These are phyloP conservation scores for Aspergillus affinis DNA, from an alignment of 495 filamentous ascomycete genomes.

Conservation along the genomic window DNA sequence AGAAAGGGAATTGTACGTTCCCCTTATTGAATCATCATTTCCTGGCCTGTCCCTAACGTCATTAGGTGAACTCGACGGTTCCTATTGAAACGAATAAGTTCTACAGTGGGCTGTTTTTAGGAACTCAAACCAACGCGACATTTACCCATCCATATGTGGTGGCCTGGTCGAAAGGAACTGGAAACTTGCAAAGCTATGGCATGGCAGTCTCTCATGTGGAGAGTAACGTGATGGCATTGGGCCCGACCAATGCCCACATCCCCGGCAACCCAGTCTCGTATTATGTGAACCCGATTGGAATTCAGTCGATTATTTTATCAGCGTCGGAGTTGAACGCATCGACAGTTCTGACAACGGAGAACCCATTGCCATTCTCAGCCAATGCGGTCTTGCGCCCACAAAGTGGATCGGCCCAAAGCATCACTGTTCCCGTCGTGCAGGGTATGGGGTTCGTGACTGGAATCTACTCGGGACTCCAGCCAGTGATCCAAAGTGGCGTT, in stretches of 20 bases:
- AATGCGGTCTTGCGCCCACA: conserved; percentile 64
- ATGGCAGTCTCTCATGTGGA: conserved; percentile 74
- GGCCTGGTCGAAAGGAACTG: conserved; percentile 70
- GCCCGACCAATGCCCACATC: conserved; percentile 44
- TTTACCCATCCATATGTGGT: conserved; percentile 89
- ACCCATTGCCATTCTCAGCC: conserved; percentile 66
- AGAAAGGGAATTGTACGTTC: conserved; percentile 48
- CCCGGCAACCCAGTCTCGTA: conserved; percentile 63
- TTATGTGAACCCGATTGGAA: conserved; percentile 79
- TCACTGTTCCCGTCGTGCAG: conserved; percentile 83
- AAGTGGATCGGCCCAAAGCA: conserved; percentile 47
- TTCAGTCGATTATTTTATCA: conserved; percentile 77
- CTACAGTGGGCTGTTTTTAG: conserved; percentile 86
- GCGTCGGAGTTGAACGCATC: conserved; percentile 65
- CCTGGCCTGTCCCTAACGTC: conserved; percentile 8
- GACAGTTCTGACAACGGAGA: conserved; percentile 62
- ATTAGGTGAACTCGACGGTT: conserved; percentile 37
- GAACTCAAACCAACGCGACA: conserved; percentile 63
- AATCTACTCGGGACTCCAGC: conserved; percentile 67
- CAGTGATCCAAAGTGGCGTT: conserved; percentile 70
- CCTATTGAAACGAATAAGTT: conserved; percentile 88
- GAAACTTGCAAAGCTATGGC: conserved; percentile 69
- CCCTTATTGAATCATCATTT: conserved; percentile 18
- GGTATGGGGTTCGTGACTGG: conserved; percentile 88
- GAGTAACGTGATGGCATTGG: conserved; percentile 61